These are phyloP conservation scores for Pythium sp. DNA, from an alignment of 352 stramenopile genomes.

Conservation along the genomic window DNA sequence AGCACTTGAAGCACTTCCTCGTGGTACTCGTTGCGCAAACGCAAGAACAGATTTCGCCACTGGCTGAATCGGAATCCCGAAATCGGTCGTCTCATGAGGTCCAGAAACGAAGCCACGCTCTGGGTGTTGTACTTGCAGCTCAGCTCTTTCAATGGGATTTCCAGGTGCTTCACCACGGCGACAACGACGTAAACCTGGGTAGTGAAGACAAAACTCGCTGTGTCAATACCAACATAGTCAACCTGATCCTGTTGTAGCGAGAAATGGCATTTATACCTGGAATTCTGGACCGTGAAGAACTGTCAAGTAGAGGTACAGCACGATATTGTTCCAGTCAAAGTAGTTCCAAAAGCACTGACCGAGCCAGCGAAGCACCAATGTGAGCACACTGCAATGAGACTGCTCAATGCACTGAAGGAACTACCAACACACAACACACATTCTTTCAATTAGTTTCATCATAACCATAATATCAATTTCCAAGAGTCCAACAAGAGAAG, in stretches of 20 bases:
- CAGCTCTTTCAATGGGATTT: conserved; percentile 34
- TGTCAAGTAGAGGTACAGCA: conserved; percentile 48
- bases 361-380: conserved; percentile 48
- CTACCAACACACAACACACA: conserved; percentile 21
- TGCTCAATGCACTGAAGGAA: conserved; percentile 38
- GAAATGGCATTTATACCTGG: conserved; percentile 29
- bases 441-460: neutral
- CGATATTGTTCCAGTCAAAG: conserved; percentile 59
- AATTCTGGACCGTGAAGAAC: conserved; percentile 59
- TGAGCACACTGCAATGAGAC: conserved; percentile 45
- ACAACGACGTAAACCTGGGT: conserved; percentile 51
- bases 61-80: conserved; percentile 39
- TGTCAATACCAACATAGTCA: neutral
- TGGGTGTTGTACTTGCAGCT: conserved; percentile 24
- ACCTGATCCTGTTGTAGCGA: neutral
- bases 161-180: conserved; percentile 45
- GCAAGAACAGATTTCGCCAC: conserved; percentile 40
- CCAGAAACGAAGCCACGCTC: conserved; percentile 30
- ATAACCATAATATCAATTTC: neutral
- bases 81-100: conserved; percentile 40
- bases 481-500: neutral
- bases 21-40: conserved; percentile 49
- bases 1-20: conserved; percentile 23
- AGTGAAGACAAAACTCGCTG: conserved; percentile 1
- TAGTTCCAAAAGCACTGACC: conserved; percentile 71